phyloP scores from a whole-genome alignment of 345 rosid species.

The Mallotus nudiflorus region DNA sequence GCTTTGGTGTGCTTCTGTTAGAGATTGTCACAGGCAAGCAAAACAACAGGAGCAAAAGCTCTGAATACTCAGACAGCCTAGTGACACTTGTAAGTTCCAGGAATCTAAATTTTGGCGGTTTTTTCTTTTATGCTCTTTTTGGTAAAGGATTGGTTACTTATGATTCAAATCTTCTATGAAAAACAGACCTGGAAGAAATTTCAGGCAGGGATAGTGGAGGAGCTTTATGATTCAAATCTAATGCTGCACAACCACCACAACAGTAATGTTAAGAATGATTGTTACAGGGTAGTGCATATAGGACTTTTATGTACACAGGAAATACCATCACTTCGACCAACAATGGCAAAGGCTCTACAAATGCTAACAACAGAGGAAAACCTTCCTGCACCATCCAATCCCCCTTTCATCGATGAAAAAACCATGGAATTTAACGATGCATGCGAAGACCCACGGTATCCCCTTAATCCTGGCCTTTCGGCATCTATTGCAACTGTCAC shows the following conservation, averaged over 20 bases:
- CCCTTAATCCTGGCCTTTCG: slow-evolving; percentile 41
- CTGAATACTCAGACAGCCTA: slow-evolving; percentile 81
- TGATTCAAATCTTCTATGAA: background rate
- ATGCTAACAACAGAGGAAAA: slow-evolving; percentile 68
- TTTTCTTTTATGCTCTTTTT: slow-evolving; percentile 1
- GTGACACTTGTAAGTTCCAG: slow-evolving; percentile 59
- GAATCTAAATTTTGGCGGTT: too few species aligned
- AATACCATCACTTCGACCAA: slow-evolving; percentile 60
- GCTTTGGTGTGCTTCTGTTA: slow-evolving; percentile 80
- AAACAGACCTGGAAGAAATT: slow-evolving; percentile 77
- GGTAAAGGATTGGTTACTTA: background rate
- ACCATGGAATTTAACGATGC: slow-evolving; percentile 72
- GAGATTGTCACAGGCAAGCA: slow-evolving; percentile 82
- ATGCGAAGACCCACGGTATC: slow-evolving; percentile 34
- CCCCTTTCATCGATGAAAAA: slow-evolving; percentile 81
- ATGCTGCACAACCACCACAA: slow-evolving; percentile 43
- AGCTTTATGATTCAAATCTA: slow-evolving; percentile 68
- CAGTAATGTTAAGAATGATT: slow-evolving; percentile 49
- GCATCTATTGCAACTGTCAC: slow-evolving; percentile 62
- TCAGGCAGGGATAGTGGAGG: slow-evolving; percentile 64
- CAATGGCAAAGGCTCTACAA: slow-evolving; percentile 73
- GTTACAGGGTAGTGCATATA: slow-evolving; percentile 63
- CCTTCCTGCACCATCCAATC: slow-evolving; percentile 69
- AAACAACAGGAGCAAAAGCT: slow-evolving; percentile 65
- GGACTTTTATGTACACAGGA: slow-evolving; percentile 88